A percentile compares a stretch with the other conserved stretches of the same genome.
phyloP scores from a whole-genome alignment of 2,329 filamentous ascomycete genomes.

The Aspergillus eucalypticola region DNA sequence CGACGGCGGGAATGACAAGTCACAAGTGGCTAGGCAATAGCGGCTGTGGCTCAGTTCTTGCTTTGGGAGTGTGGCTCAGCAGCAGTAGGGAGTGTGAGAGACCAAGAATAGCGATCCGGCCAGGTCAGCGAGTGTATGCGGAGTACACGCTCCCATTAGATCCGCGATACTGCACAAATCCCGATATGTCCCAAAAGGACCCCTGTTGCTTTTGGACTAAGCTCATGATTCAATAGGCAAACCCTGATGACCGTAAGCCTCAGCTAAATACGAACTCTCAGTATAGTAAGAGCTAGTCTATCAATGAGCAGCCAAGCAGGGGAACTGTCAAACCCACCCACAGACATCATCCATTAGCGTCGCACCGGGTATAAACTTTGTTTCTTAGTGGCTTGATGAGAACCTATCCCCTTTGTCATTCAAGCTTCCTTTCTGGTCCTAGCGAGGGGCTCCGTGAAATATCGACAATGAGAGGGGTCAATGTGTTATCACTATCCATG shows the following conservation, averaged over 20 bases:
- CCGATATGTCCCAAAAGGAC: no score
- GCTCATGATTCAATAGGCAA: background rate
- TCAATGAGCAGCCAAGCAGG: background rate
- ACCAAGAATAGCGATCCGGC: background rate
- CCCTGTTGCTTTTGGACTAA: no score
- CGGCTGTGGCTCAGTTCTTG: background rate
- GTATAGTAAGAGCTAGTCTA: background rate
- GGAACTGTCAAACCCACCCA: slow-evolving; percentile 12
- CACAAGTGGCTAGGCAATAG: slow-evolving; percentile 3
- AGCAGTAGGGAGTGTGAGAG: background rate
- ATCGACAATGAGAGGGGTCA: background rate
- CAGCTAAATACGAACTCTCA: background rate
- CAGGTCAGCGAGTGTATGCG: background rate
- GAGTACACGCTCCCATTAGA: background rate
- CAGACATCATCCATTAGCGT: slow-evolving; percentile 5
- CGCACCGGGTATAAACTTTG: slow-evolving; percentile 4
- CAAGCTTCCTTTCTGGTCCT: background rate
- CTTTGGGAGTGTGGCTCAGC: background rate
- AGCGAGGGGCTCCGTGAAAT: background rate
- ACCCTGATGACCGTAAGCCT: background rate
- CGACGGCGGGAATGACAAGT: background rate
- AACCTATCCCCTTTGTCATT: slow-evolving; percentile 3
- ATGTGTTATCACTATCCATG: background rate
- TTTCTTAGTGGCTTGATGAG: background rate
- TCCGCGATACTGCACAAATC: background rate